Evolutionary conservation across 73 alveolate species (phyloP).

Genomic region (Paramecium biaurelia): DNA sequence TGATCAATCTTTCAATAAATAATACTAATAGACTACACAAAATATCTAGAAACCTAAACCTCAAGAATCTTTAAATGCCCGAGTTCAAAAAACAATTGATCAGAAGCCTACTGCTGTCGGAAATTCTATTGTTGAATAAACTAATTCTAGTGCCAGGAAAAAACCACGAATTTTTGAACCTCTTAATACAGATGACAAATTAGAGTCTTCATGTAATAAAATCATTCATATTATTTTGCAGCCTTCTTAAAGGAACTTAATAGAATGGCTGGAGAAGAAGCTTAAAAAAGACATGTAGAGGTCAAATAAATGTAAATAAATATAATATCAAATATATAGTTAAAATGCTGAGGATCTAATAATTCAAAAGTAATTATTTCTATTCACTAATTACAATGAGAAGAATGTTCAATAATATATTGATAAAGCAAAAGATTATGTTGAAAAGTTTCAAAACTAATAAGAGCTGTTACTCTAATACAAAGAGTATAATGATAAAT

Average conservation of each 20-base stretch:
- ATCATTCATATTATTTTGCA: background rate
- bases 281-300: background rate
- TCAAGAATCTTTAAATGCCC: background rate
- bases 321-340: background rate
- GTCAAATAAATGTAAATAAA: background rate
- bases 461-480: background rate
- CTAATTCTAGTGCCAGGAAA: background rate
- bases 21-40: background rate
- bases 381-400: background rate
- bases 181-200: background rate
- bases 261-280: conserved; percentile 27
- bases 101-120: background rate
- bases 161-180: conserved; percentile 10
- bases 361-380: background rate
- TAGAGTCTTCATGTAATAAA: background rate
- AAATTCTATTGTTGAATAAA: background rate
- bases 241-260: background rate
- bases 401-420: background rate
- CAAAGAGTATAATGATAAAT: background rate
- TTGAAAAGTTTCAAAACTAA: background rate
- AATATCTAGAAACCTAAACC: background rate
- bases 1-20: background rate
- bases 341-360: background rate
- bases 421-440: background rate
- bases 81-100: background rate